Evolutionary conservation across 306 rosid species (phyloP).

Genomic region (Vicia faba): DNA sequence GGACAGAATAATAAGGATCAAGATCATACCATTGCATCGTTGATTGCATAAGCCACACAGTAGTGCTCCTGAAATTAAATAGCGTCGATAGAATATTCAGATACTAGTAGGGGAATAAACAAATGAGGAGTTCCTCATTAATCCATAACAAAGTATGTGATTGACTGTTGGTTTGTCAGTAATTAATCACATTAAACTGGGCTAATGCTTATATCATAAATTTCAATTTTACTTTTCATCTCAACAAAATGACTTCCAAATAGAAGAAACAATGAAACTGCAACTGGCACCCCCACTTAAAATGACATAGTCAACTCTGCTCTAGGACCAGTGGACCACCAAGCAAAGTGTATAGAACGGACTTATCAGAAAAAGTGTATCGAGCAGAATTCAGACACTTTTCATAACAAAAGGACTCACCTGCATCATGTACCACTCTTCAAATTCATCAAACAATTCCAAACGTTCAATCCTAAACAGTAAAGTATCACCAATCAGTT

Average conservation of each 20-base stretch:
- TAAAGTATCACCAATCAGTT: slow-evolving; percentile 43
- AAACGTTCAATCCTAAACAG: slow-evolving; percentile 83
- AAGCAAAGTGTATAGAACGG: slow-evolving; percentile 21
- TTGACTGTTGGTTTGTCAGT: slow-evolving; percentile 24
- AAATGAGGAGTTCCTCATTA: slow-evolving; percentile 18
- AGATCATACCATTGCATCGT: slow-evolving; percentile 76
- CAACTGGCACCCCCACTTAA: slow-evolving; percentile 13
- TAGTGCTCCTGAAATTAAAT: slow-evolving; percentile 92
- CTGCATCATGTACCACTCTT: slow-evolving; percentile 99
- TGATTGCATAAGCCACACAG: slow-evolving; percentile 91
- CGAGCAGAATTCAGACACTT: slow-evolving; percentile 26
- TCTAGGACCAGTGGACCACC: slow-evolving; percentile 20
- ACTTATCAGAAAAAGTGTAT: background rate
- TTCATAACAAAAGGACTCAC: slow-evolving; percentile 49
- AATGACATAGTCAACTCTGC: slow-evolving; percentile 14
- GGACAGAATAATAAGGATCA: slow-evolving; percentile 19
- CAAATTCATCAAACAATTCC: slow-evolving; percentile 95
- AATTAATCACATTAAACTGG: slow-evolving; percentile 28
- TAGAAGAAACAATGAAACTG: slow-evolving; percentile 15
- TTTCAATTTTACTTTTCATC: slow-evolving; percentile 1
- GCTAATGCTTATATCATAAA: slow-evolving; percentile 8
- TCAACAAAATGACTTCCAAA: background rate
- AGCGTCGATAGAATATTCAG: slow-evolving; percentile 31
- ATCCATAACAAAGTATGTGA: slow-evolving; percentile 25
- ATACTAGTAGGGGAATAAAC: slow-evolving; percentile 19